Percentiles rank a stretch among this genome's conserved stretches.
Conservation (phyloP, 345 rosid species). For the Murraya koenigii region DNA sequence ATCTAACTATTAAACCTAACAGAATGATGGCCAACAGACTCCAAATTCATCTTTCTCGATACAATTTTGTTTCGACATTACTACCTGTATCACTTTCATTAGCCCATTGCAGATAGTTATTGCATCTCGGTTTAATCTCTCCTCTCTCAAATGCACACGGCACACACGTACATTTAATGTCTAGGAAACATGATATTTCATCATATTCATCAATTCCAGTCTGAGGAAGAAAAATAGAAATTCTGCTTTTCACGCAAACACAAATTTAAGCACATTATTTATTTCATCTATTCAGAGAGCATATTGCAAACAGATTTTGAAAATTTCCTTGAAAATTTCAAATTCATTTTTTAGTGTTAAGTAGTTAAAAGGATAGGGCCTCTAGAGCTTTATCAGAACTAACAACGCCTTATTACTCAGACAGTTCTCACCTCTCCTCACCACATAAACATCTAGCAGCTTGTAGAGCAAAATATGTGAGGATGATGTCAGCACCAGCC, state of each 20-base stretch:
- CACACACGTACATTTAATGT: background rate
- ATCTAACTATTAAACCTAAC: background rate
- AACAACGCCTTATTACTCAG: background rate
- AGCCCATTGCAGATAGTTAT: background rate
- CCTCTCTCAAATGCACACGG: background rate
- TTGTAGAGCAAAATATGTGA: constrained; percentile 85
- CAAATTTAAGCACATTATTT: background rate
- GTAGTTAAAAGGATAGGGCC: background rate
- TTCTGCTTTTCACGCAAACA: background rate
- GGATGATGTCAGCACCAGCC: constrained; percentile 84
- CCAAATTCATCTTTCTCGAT: background rate
- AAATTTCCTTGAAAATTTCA: background rate
- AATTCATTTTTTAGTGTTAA: background rate
- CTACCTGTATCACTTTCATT: background rate
- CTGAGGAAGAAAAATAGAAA: background rate
- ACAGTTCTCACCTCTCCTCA: constrained; percentile 29
- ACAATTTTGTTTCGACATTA: background rate
- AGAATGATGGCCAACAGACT: background rate
- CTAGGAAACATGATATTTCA: background rate
- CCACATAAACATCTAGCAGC: constrained; percentile 79
- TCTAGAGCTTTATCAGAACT: background rate
- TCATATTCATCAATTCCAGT: background rate
- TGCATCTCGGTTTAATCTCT: background rate
- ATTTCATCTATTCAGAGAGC: background rate
- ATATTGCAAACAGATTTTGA: background rate